Evolutionary conservation across 169 alveolate genomes (phyloP), one percentile per base, ranked within the genome.

Genomic region (Cryptosporidium baileyi): DNA sequence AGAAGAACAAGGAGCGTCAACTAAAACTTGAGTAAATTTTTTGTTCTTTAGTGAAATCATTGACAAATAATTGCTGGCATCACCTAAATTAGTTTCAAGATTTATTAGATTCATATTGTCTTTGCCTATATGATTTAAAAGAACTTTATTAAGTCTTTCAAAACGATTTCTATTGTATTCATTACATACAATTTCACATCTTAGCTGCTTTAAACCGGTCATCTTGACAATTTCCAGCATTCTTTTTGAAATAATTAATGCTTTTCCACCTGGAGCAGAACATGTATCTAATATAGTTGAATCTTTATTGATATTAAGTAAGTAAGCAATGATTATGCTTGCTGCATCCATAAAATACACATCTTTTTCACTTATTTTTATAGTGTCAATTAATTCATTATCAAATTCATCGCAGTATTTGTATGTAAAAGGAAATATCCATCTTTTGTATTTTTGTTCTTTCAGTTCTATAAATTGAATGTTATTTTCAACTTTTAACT

Each of bases 201-300:
- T 90, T n/a, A 60, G 45, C 57, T 85, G 80, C 28, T 88, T 59
- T 44, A 65, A 61, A 8, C 43, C 57, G 24, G 90, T 82, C 30
- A 81, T 38, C 40, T 52, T 32, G 22, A 15, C 26, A n/a, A 89
- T 62, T 6, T 82, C 89, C 17, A 80, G 45, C 24, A 91, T 82
- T 49, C 93, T 82, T 24, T 80, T 67, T 26, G 88, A 32, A 13
- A 93, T 60, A 17, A 92, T 91, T 61, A 93, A 90, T 30, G 94
- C 81, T 49, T 93, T 93, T 1, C 96, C 96, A 15, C 96, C 97
- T 8, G 96, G 95, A 36, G 96, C 93, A 3, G 96, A 92, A 89
- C 96, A 94, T 89, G 93, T 67, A 67, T 94, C 97, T 19, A 94
- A 82, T 34, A 94, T 93, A 41, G 88, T 43, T 32, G 93, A 93